Evolutionary conservation across 2,329 filamentous ascomycete genomes (phyloP).

Genomic region (Cladophialophora bantiana): DNA sequence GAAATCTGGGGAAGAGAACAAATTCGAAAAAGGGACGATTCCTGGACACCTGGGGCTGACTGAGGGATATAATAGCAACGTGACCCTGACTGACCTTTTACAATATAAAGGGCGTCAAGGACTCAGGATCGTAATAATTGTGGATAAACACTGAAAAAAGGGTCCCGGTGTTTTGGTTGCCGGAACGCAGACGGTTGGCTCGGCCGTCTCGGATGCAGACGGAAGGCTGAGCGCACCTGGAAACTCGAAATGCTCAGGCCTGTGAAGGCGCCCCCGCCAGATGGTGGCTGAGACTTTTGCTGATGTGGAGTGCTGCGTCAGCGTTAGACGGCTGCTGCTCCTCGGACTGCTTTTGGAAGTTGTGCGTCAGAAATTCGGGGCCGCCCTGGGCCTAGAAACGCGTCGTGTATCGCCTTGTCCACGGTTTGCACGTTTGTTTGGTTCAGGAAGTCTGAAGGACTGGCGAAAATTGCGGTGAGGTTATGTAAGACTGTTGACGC

Average conservation of each 20-base stretch:
- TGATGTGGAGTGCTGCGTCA: constrained; percentile 33
- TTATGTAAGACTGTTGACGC: constrained; percentile 25
- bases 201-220: constrained; percentile 31
- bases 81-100: constrained; percentile 18
- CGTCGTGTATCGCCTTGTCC: constrained; percentile 9
- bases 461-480: constrained; percentile 20
- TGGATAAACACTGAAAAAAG: constrained; percentile 15
- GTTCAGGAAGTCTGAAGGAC: constrained; percentile 2
- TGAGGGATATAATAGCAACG: constrained; percentile 23
- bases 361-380: constrained; percentile 17
- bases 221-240: constrained; percentile 28
- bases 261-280: neutral
- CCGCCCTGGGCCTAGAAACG: constrained; percentile 15
- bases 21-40: constrained; percentile 7
- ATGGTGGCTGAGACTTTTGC: constrained; percentile 20
- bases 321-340: constrained; percentile 24
- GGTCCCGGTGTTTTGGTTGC: constrained; percentile 8
- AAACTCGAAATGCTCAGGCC: neutral
- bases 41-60: constrained; percentile 11
- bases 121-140: constrained; percentile 12
- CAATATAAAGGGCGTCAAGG: constrained; percentile 9
- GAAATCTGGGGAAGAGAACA: constrained; percentile 6
- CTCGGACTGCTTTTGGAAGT: constrained; percentile 15
- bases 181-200: constrained; percentile 28
- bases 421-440: constrained; percentile 13